These are phyloP conservation scores for Eurotiales sp. DNA, from an alignment of 2,329 filamentous ascomycete species.

Conservation along the genomic window DNA sequence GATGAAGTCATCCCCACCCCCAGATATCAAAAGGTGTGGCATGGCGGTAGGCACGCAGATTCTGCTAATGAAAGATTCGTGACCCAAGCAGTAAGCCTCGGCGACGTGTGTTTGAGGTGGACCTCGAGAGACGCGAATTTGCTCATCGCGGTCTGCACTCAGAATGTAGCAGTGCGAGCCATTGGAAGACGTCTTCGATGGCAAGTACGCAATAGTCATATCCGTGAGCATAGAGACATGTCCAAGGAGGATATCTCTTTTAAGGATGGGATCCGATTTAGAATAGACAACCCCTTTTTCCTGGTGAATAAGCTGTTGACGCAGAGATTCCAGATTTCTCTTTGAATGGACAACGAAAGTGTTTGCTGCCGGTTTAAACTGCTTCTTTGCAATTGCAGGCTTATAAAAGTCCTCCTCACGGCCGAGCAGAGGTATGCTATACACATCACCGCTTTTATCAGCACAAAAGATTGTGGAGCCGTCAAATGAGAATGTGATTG, in stretches of 20 bases:
- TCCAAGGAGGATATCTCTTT: slow-evolving; percentile 75
- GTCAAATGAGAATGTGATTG: slow-evolving; percentile 67
- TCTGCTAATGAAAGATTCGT: slow-evolving; percentile 77
- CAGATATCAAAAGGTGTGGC: slow-evolving; percentile 70
- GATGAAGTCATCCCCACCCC: slow-evolving; percentile 76
- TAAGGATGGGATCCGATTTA: slow-evolving; percentile 56
- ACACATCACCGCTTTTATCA: slow-evolving; percentile 98
- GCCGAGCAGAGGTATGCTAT: slow-evolving; percentile 70
- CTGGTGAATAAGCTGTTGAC: slow-evolving; percentile 52
- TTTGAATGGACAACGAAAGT: slow-evolving; percentile 59
- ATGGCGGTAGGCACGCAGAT: slow-evolving; percentile 61
- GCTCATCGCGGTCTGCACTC: slow-evolving; percentile 69
- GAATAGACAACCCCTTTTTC: slow-evolving; percentile 38
- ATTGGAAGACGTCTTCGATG: slow-evolving; percentile 45
- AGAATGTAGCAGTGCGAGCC: slow-evolving; percentile 57
- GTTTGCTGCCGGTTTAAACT: slow-evolving; percentile 52
- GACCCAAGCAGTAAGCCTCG: slow-evolving; percentile 83
- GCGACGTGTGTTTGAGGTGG: slow-evolving; percentile 82
- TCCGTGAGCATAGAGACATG: slow-evolving; percentile 95
- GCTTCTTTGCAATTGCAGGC: slow-evolving; percentile 24
- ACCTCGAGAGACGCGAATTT: slow-evolving; percentile 82
- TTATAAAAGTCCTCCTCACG: slow-evolving; percentile 19
- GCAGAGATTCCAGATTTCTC: slow-evolving; percentile 56
- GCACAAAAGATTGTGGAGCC: slow-evolving; percentile 71
- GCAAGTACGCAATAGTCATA: slow-evolving; percentile 54